Percentiles rank a stretch among this genome's conserved stretches.
Evolutionary conservation across 2,329 filamentous ascomycete genomes (phyloP).

Genomic region (Fusarium acutatum): DNA sequence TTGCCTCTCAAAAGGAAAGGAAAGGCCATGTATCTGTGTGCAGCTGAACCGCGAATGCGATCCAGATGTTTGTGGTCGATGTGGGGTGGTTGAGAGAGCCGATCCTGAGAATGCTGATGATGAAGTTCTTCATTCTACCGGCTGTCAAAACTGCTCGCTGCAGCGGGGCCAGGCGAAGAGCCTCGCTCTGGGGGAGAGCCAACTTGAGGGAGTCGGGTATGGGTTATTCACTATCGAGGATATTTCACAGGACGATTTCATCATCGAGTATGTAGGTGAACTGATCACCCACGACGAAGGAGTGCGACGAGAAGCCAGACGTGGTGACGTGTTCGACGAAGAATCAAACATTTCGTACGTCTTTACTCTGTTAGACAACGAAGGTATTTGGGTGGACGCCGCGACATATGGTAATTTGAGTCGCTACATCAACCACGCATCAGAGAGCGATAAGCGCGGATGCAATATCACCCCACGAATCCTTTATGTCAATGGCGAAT

Average conservation of each 20-base stretch:
- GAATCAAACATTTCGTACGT: slow-evolving; percentile 71
- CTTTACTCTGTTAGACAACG: slow-evolving; percentile 67
- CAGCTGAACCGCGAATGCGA: slow-evolving; percentile 82
- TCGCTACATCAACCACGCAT: slow-evolving; percentile 84
- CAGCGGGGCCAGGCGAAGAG: slow-evolving; percentile 73
- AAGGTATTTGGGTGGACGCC: slow-evolving; percentile 75
- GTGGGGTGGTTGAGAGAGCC: slow-evolving; percentile 73
- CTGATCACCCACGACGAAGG: slow-evolving; percentile 75
- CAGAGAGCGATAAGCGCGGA: slow-evolving; percentile 58
- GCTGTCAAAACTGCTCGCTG: slow-evolving; percentile 77
- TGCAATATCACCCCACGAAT: slow-evolving; percentile 73
- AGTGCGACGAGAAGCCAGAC: slow-evolving; percentile 70
- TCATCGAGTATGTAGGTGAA: slow-evolving; percentile 85
- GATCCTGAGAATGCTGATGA: slow-evolving; percentile 73
- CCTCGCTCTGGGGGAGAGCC: slow-evolving; percentile 74
- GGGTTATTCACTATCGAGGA: slow-evolving; percentile 77
- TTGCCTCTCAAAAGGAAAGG: slow-evolving; percentile 64
- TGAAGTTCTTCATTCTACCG: slow-evolving; percentile 61
- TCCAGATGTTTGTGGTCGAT: slow-evolving; percentile 75
- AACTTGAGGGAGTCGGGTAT: slow-evolving; percentile 74
- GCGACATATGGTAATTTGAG: slow-evolving; percentile 82
- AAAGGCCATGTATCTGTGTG: slow-evolving; percentile 73
- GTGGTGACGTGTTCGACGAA: slow-evolving; percentile 68
- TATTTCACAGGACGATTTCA: slow-evolving; percentile 73
- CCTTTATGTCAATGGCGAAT: slow-evolving; percentile 77